Percentiles rank a stretch among this genome's conserved stretches.
These are phyloP conservation scores for Trichoderma pleuroti DNA, from an alignment of 2,329 filamentous ascomycete species.

Conservation along the genomic window DNA sequence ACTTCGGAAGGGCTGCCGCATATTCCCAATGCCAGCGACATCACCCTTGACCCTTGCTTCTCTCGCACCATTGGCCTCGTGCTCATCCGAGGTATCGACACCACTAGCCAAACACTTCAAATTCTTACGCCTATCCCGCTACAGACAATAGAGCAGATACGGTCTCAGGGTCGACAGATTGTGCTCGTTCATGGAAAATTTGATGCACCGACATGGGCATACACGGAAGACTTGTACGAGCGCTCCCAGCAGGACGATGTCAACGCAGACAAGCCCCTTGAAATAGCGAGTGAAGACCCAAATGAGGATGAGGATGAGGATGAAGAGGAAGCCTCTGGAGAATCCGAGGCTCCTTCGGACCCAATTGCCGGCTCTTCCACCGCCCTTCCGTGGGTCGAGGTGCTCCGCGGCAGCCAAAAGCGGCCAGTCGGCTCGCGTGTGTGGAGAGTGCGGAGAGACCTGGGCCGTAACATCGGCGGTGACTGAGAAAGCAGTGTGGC, in stretches of 20 bases:
- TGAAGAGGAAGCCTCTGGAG: not conserved
- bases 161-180: slow-evolving; percentile 44
- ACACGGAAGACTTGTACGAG: slow-evolving; percentile 58
- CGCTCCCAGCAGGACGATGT: slow-evolving; percentile 32
- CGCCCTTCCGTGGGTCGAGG: slow-evolving; percentile 55
- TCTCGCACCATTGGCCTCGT: slow-evolving; percentile 61
- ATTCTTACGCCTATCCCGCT: slow-evolving; percentile 59
- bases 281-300: slow-evolving; percentile 35
- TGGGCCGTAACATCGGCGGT: slow-evolving; percentile 38
- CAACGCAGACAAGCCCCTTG: slow-evolving; percentile 25
- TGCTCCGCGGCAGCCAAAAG: slow-evolving; percentile 52
- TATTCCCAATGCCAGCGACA: slow-evolving; percentile 52
- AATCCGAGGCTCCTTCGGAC: not conserved
- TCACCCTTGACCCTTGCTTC: slow-evolving; percentile 56
- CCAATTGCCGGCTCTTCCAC: slow-evolving; percentile 2
- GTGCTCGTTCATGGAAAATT: slow-evolving; percentile 66
- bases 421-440: slow-evolving; percentile 56
- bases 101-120: slow-evolving; percentile 51
- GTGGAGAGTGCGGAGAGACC: slow-evolving; percentile 62
- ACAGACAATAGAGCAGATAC: slow-evolving; percentile 39
- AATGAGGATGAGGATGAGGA: slow-evolving; percentile 32
- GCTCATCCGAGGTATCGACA: slow-evolving; percentile 67
- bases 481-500: not conserved
- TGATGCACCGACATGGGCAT: slow-evolving; percentile 67
- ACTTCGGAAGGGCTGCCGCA: slow-evolving; percentile 58